A percentile compares a stretch with the other conserved stretches of the same genome.
phyloP scores from a whole-genome alignment of 2,329 filamentous ascomycete species.

The Ciborinia camelliae region DNA sequence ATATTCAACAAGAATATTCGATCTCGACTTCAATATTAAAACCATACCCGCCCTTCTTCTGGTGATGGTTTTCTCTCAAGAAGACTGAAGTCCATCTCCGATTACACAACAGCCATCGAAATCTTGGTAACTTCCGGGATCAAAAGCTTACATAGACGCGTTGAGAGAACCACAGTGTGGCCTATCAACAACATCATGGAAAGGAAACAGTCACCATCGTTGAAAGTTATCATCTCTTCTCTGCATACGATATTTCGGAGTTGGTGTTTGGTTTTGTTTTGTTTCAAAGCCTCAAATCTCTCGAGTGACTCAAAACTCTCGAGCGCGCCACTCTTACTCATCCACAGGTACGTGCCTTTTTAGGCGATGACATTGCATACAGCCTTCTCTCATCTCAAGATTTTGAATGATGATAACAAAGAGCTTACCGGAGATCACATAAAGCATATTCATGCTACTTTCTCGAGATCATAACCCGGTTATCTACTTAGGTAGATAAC shows the following conservation, averaged over 20 bases:
- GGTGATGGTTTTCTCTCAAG: neutral
- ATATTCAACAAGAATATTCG: neutral
- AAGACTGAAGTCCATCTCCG: neutral
- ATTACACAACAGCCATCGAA: neutral
- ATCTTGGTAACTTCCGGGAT: neutral
- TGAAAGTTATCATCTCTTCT: neutral
- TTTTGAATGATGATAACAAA: constrained; percentile 29
- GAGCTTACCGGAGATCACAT: constrained; percentile 25
- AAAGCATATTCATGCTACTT: constrained; percentile 9
- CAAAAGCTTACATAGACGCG: neutral
- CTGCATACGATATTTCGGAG: no score
- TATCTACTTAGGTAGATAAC: constrained; percentile 5
- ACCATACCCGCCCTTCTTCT: neutral
- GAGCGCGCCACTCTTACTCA: neutral
- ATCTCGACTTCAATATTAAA: neutral
- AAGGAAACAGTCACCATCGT: neutral
- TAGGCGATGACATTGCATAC: neutral
- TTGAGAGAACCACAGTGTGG: neutral
- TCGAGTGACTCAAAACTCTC: neutral
- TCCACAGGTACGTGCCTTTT: neutral
- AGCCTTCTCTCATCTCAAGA: neutral
- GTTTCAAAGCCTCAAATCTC: neutral
- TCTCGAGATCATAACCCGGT: constrained; percentile 22
- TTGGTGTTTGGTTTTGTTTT: no score
- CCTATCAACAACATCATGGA: neutral